Base-by-base conservation (phyloP, 2,329 filamentous ascomycete genomes). In the Ophiognomonia clavigignenti-juglandacearum region DNA sequence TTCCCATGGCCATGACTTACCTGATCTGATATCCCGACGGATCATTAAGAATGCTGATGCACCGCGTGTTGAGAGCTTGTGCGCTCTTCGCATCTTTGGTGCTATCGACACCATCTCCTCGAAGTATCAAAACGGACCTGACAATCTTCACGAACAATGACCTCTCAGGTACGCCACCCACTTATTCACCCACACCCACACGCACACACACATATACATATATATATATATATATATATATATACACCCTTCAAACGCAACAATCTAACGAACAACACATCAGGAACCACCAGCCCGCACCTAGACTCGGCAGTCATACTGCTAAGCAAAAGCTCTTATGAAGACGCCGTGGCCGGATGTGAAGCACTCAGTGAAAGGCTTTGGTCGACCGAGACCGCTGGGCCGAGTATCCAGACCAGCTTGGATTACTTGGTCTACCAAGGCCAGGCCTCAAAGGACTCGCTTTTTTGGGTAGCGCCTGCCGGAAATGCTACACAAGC, bases 111-210 rank as follows among this genome's bases (percentile, higher is more conserved):
- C 62, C 64, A 1, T 68, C 65, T 19, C 64, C 66, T 14, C 54
- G 57, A 43, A 56, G 56, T n/a, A 49, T 70, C 6, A 57, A 61
- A 27, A 64, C 66, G 1, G 64, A 64, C 24, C 52, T 70, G 35
- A 66, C 63, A 6, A 57, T 71, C 22, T 48, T 70, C 22, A 59
- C 66, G 37, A 61, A 68, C 50, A 72, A 71, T 56, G 67, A 71
- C 42, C 62, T 72, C 27, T 60, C 63, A 57, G 69, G 67, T 65
- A 53, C 32, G 54, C 13, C 4, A 4, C 6, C 35, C 2, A 5
- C 1, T 8, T 10, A 13, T 16, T 23, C 2, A n/a, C 13, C 14
- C 6, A 14, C 4, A 18, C 14, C 26, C 16, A 36, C 35, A 4
- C n/a, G 11, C n/a, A 9, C 24, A 19, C 46, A 29, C 48, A 36